Percentiles rank a stretch among this genome's conserved stretches.
These are phyloP conservation scores for Geotrichum klebahnii DNA, from an alignment of 1,139 yeast genomes.

Conservation along the genomic window DNA sequence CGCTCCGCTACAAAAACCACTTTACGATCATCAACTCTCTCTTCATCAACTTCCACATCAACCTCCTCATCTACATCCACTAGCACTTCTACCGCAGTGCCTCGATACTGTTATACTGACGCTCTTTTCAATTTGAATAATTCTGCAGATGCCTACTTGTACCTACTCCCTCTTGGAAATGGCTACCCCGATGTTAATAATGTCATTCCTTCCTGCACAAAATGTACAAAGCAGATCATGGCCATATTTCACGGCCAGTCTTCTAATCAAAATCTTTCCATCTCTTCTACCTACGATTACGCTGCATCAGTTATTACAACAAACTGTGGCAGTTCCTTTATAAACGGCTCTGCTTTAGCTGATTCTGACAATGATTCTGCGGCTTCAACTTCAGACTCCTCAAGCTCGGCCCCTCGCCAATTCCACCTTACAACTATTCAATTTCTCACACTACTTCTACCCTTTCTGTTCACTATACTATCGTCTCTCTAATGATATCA, in stretches of 20 bases:
- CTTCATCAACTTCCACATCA: too few species aligned
- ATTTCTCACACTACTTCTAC: background rate
- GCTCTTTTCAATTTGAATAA: conserved; percentile 30
- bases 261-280: conserved; percentile 27
- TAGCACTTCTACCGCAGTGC: conserved; percentile 6
- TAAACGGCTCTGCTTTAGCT: too few species aligned
- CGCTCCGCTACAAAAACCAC: background rate
- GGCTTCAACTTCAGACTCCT: background rate
- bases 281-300: conserved; percentile 32
- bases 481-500: background rate
- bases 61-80: too few species aligned
- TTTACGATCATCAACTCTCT: too few species aligned
- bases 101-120: conserved; percentile 34
- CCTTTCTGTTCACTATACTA: background rate
- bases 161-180: conserved; percentile 35
- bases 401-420: background rate
- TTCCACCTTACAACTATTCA: background rate
- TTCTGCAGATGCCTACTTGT: conserved; percentile 34
- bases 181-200: conserved; percentile 28
- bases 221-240: conserved; percentile 33
- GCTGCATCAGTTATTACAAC: conserved; percentile 30
- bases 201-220: conserved; percentile 30
- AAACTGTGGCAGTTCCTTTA: conserved; percentile 27
- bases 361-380: background rate
- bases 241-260: conserved; percentile 30